phyloP scores from a whole-genome alignment of 305 asterid genomes.

The Solanum chacoense region DNA sequence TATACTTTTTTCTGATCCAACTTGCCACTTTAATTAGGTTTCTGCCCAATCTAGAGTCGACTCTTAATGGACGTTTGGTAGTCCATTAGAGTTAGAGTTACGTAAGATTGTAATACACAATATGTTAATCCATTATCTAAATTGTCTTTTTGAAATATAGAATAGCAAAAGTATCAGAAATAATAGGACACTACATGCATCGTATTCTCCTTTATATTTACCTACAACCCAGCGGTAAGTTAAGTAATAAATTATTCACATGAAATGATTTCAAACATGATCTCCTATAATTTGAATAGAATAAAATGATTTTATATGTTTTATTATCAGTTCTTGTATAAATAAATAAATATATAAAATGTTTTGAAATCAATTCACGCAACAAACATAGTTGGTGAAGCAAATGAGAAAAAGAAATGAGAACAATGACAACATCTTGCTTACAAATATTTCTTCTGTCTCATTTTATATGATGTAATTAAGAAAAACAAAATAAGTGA shows the following conservation, averaged over 20 bases:
- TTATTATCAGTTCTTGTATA: not conserved
- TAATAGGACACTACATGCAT: not conserved
- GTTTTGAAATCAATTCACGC: not conserved
- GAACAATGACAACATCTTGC: not conserved
- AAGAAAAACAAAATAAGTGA: too few relatives aligned
- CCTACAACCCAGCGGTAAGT: not conserved
- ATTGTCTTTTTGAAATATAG: not conserved
- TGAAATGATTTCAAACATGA: not conserved
- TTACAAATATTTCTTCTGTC: not conserved
- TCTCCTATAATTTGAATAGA: not conserved
- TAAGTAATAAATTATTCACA: not conserved
- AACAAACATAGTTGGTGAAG: not conserved
- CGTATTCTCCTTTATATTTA: too few relatives aligned
- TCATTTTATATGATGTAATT: too few relatives aligned
- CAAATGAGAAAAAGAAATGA: not conserved
- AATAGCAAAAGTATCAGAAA: not conserved
- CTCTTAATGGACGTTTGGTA: too few relatives aligned
- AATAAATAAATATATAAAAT: not conserved
- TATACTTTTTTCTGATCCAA: not conserved
- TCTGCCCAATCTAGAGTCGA: not conserved
- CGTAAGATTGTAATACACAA: not conserved
- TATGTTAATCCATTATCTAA: not conserved
- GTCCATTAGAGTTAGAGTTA: not conserved
- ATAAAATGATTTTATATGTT: not conserved
- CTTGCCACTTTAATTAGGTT: not conserved